Evolutionary conservation across 2,329 filamentous ascomycete species (phyloP).

Genomic region (Curvularia spicifera): DNA sequence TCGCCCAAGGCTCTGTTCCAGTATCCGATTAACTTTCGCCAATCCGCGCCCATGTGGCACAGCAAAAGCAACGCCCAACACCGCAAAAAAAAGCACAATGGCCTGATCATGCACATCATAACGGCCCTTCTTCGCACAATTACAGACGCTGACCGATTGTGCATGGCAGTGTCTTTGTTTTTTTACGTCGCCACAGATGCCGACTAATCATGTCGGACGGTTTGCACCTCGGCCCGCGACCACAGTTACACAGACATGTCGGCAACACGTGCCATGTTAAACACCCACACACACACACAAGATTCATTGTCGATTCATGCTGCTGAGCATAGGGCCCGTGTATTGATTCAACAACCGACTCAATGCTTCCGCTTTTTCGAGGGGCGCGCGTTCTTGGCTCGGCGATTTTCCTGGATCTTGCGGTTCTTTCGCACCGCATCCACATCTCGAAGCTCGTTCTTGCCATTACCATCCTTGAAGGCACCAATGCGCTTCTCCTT

Average conservation of each 20-base stretch:
- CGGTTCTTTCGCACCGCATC: slow-evolving; percentile 87
- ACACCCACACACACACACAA: background rate
- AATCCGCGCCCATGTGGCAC: slow-evolving; percentile 29
- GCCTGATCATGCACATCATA: slow-evolving; percentile 20
- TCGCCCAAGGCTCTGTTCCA: slow-evolving; percentile 8
- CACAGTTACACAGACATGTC: background rate
- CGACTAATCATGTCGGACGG: slow-evolving; percentile 10
- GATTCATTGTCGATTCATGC: slow-evolving; percentile 14
- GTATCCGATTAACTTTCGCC: slow-evolving; percentile 22
- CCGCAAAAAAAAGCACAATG: slow-evolving; percentile 9
- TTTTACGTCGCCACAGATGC: slow-evolving; percentile 9
- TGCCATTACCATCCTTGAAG: slow-evolving; percentile 73
- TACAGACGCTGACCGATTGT: slow-evolving; percentile 13
- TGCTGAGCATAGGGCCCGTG: slow-evolving; percentile 6
- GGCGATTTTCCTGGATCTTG: slow-evolving; percentile 75
- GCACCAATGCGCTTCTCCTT: slow-evolving; percentile 81
- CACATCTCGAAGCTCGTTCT: slow-evolving; percentile 79
- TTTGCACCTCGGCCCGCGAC: slow-evolving; percentile 16
- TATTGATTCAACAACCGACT: slow-evolving; percentile 26
- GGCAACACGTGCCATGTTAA: slow-evolving; percentile 7
- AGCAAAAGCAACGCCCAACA: slow-evolving; percentile 22
- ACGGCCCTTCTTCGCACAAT: slow-evolving; percentile 17
- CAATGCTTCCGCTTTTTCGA: slow-evolving; percentile 63
- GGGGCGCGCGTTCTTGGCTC: slow-evolving; percentile 88
- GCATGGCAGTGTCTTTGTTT: slow-evolving; percentile 9